Conservation (phyloP, 2,329 filamentous ascomycete species). For the Cercospora beticola region DNA sequence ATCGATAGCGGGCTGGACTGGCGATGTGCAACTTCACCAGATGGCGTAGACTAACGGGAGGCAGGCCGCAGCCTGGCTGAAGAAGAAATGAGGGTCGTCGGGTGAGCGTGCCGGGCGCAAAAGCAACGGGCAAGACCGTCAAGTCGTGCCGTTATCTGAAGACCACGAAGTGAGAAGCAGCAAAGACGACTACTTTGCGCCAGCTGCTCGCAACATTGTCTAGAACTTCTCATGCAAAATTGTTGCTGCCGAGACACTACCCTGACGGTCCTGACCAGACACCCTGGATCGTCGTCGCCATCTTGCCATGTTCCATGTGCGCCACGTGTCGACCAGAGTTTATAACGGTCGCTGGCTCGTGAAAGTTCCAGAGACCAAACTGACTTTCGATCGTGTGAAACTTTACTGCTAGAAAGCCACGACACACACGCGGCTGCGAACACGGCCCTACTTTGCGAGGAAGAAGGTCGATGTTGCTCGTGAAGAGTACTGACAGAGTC, state of each 20-base stretch:
- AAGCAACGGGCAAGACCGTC: neutral
- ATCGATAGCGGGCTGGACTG: neutral
- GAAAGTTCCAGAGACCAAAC: neutral
- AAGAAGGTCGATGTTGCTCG: neutral
- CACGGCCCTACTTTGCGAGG: neutral
- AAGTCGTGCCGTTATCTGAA: neutral
- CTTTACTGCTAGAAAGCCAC: neutral
- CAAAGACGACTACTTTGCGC: neutral
- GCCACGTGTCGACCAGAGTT: constrained; percentile 6
- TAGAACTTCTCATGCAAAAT: neutral
- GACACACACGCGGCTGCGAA: neutral
- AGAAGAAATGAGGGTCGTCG: neutral
- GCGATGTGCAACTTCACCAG: neutral
- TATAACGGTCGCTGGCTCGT: neutral
- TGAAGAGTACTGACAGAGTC: neutral
- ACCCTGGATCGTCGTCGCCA: neutral
- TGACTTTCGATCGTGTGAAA: neutral
- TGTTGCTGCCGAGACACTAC: neutral
- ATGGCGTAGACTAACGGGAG: neutral
- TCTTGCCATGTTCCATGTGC: neutral
- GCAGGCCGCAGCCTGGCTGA: neutral
- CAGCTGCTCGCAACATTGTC: neutral
- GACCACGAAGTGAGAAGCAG: neutral
- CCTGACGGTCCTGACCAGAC: constrained; percentile 15
- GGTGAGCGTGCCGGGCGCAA: neutral